Percentiles rank a stretch among this genome's conserved stretches.
Conservation (phyloP, 192 early-diverging fungal genomes). For the Coemansia sp. region DNA sequence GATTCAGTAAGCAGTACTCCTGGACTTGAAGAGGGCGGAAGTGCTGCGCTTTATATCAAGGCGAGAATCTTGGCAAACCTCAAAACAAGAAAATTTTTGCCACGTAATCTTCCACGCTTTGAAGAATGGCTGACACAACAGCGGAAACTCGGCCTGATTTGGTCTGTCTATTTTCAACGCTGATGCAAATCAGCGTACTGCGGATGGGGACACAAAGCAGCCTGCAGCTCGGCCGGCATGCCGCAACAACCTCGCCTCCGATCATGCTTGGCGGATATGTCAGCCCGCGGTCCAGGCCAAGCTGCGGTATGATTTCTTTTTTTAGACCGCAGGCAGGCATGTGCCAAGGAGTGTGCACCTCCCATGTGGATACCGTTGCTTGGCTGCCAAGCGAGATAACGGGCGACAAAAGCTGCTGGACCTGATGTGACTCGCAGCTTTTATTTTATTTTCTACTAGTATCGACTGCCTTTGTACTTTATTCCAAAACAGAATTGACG, state of each 20-base stretch:
- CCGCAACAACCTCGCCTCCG: not conserved
- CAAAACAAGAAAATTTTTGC: not conserved
- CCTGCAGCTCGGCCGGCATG: not conserved
- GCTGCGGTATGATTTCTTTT: not conserved
- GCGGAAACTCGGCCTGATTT: not conserved
- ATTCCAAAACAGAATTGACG: not conserved
- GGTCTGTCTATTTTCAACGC: not conserved
- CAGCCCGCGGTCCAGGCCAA: not conserved
- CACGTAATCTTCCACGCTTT: not conserved
- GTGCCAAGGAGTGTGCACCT: not conserved
- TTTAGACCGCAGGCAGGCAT: constrained; percentile 5
- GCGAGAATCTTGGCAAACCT: constrained; percentile 1
- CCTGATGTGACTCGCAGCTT: not conserved
- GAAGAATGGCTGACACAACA: not conserved
- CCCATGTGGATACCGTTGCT: not conserved
- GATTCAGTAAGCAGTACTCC: not conserved
- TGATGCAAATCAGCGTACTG: not conserved
- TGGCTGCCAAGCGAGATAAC: not conserved
- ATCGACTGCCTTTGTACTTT: no score
- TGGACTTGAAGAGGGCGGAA: not conserved
- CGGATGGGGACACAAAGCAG: constrained; percentile 3
- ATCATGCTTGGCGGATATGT: not conserved
- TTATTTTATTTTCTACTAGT: no score
- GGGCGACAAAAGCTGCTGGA: not conserved
- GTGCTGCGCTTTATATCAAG: constrained; percentile 7